Evolutionary conservation across 2,329 filamentous ascomycete species (phyloP), one percentile per base, ranked within the genome.

Genomic region (Neurospora sp.): DNA sequence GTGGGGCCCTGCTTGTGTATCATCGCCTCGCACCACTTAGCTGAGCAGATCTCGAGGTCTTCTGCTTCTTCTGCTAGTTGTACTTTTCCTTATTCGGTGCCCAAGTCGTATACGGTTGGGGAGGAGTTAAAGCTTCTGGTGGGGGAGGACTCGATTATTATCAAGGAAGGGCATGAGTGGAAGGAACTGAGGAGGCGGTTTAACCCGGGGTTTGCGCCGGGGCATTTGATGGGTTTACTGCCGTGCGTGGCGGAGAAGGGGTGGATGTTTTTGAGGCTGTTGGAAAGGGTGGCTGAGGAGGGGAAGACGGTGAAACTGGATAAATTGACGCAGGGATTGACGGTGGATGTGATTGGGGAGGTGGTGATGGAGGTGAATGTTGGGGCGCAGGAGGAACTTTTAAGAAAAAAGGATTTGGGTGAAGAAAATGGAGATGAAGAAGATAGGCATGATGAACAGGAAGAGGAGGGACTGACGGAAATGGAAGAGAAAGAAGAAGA

Each of bases 151-250:
- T 77, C 76, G 38, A 75, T 78, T 58, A 15, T 78, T 1, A 68
- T 67, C 33, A 71, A 69, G 42, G 70, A 75, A 28, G 75, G 73
- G 4, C 77, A 79, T 6, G 72, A 76, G 11, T 80, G 78, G 77
- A 79, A 78, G 70, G 69, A 68, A 1, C 68, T 77, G 10, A 77
- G 80, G n/a, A 80, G 77, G 69, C 74, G 77, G 36, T 80, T 78
- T 73, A 81, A 79, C 71, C 78, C 78, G 0, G 80, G 79, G 0
- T 82, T 82, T 67, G 77, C 80, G 0, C 79, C 78, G 1, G 78
- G 80, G 68, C 78, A 82, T 40, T 74, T 82, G n/a, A 76, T 80
- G 70, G 78, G 75, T 4, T 73, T 81, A 1, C 70, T 82, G 68
- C 79, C 81, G 17, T 81, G 81, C 42, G 79, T 78, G 58, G 73